A percentile compares a stretch with the other conserved stretches of the same genome.
phyloP scores from a whole-genome alignment of 345 rosid species.

The Eucalyptus shirleyi region DNA sequence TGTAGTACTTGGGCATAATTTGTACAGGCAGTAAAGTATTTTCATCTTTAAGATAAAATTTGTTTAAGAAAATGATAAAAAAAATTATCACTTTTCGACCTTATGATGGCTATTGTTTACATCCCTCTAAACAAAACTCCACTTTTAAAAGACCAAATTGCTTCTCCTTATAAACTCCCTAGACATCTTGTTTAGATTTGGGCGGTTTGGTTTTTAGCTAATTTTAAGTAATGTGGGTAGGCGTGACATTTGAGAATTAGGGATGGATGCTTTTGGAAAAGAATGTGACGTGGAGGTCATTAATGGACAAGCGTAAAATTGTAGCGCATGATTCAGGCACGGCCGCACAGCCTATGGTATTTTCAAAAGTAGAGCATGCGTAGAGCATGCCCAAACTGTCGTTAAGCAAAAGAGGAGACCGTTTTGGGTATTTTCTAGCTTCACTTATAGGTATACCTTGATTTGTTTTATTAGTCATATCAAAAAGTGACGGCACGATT shows the following conservation, averaged over 20 bases:
- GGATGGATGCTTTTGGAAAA: neutral
- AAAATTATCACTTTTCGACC: neutral
- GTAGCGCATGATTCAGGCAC: neutral
- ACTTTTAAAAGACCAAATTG: neutral
- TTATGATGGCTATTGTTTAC: neutral
- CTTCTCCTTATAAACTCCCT: neutral
- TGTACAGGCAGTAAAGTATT: neutral
- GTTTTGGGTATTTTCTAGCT: neutral
- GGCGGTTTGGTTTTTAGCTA: neutral
- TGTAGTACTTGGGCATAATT: neutral
- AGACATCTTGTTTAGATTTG: neutral
- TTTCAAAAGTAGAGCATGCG: neutral
- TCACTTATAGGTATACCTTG: neutral
- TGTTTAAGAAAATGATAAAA: neutral
- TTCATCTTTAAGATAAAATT: neutral
- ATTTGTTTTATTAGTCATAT: neutral
- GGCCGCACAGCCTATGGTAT: neutral
- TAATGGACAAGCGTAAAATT: neutral
- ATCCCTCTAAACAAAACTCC: neutral
- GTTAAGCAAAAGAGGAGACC: neutral
- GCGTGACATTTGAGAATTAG: neutral
- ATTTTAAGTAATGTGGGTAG: neutral
- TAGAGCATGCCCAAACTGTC: neutral
- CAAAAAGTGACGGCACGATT: rapidly evolving
- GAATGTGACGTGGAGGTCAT: neutral